phyloP scores from a whole-genome alignment of 208 protist species.

The Balamuthia mandrillaris region DNA sequence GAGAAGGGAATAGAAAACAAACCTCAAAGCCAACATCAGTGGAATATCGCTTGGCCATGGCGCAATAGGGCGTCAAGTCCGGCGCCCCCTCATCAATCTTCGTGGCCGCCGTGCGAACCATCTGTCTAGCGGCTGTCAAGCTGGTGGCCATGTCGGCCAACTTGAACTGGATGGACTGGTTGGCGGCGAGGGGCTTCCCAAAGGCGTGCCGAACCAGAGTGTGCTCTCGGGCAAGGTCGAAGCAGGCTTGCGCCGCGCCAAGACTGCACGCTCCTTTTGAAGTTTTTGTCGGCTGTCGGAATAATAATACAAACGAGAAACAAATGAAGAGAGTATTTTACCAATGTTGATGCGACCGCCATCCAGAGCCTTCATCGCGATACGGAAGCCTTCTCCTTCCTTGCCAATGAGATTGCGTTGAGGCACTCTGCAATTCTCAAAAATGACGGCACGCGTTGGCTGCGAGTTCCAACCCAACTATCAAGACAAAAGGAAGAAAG shows the following conservation, averaged over 20 bases:
- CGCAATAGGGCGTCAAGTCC: slow-evolving; percentile 31
- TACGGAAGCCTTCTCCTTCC: slow-evolving; percentile 75
- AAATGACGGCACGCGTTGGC: slow-evolving; percentile 61
- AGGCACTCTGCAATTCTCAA: slow-evolving; percentile 69
- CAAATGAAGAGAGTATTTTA: not conserved
- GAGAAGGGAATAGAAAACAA: not conserved
- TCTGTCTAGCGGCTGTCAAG: slow-evolving; percentile 63
- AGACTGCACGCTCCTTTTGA: slow-evolving; percentile 61
- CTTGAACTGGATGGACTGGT: slow-evolving; percentile 72
- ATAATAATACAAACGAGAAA: not conserved
- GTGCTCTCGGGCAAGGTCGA: slow-evolving; percentile 64
- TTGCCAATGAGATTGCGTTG: slow-evolving; percentile 65
- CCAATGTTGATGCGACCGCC: slow-evolving; percentile 81
- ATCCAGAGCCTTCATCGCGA: slow-evolving; percentile 79
- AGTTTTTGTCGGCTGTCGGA: not conserved
- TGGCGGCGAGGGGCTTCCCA: slow-evolving; percentile 49
- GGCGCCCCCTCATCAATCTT: slow-evolving; percentile 37
- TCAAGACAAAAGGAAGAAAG: too few relatives aligned
- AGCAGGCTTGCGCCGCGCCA: slow-evolving; percentile 66
- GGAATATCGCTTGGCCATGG: slow-evolving; percentile 76
- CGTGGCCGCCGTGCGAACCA: slow-evolving; percentile 56
- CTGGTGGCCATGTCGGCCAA: slow-evolving; percentile 74
- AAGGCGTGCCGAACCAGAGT: slow-evolving; percentile 71
- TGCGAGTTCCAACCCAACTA: slow-evolving; percentile 74
- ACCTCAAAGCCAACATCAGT: slow-evolving; percentile 71